phyloP scores from a whole-genome alignment of 306 rosid genomes.

The Styphnolobium japonicum region DNA sequence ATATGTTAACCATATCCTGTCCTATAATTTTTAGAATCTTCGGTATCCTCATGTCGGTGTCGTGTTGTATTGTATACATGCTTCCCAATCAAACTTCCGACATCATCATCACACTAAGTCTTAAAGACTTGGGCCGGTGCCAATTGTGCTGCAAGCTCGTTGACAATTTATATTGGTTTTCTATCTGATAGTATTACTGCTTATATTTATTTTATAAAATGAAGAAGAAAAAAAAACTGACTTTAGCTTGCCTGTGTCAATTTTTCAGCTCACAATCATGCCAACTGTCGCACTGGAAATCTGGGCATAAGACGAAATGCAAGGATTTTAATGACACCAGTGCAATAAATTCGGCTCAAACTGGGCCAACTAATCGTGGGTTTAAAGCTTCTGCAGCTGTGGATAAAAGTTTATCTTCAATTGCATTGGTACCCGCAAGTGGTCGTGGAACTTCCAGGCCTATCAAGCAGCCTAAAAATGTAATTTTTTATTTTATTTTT shows the following conservation, averaged over 20 bases:
- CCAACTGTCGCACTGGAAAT: constrained; percentile 74
- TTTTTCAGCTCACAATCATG: constrained; percentile 64
- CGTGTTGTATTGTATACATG: no score
- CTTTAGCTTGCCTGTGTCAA: background rate
- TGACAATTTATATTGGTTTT: background rate
- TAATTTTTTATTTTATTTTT: constrained; percentile 37
- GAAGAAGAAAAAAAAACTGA: no score
- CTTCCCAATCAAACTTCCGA: no score
- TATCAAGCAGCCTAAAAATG: constrained; percentile 69
- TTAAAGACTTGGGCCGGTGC: no score
- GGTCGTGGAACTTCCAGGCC: constrained; percentile 46
- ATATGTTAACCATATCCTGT: no score
- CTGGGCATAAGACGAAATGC: constrained; percentile 71
- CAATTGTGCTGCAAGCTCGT: no score
- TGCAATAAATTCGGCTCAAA: constrained; percentile 17
- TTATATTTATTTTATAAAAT: no score
- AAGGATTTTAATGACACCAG: constrained; percentile 32
- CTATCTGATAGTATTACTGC: background rate
- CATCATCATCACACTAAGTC: no score
- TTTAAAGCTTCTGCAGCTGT: constrained; percentile 42
- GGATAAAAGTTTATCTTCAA: constrained; percentile 39
- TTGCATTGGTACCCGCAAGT: constrained; percentile 75
- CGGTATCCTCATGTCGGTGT: no score
- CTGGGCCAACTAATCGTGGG: constrained; percentile 30
- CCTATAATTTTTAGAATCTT: no score